Base-by-base conservation (phyloP, 768 basidiomycete genomes). In the Kwoniella sp. region DNA sequence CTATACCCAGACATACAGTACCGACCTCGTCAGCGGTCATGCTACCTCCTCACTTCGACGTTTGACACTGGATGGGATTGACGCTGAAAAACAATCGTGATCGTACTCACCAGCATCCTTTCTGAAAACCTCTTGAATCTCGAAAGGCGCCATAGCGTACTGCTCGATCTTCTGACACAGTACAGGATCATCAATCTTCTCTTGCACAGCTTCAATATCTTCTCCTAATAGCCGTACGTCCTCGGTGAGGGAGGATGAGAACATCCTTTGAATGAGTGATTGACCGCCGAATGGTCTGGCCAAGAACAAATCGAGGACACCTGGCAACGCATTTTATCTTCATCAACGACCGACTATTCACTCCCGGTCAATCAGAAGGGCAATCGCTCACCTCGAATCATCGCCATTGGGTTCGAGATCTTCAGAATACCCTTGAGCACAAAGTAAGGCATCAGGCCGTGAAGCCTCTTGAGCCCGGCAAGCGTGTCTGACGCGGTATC, bases 381-480 rank as follows among this genome's bases (percentile, higher is more conserved):
- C 36, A 17, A 7, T 66, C 12, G 70, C 84, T 19, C 62, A 88
- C 90, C 88, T 78, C 96, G 86, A 73, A 98, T 93, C 96, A 98
- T 98, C 27, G 86, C 85, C 64, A 99, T 88, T 1, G 96, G 96
- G 80, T 97, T 99, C 60, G 90, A 93, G 69, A 99, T 91, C 77
- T 86, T 89, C 64, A 99, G 81, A 13, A 92, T 89, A 8, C 91
- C 85, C 79, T 92, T 97, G 67, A 99, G 86, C 83, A 98, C 87
- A 73, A 98, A 91, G 79, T 99, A 99, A 5, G 96, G 96, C 91
- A 98, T 96, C 55, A 95, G 81, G 1, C 93, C 92, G 76, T 99
- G 96, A 47, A 96, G 86, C 52, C 94, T 85, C 82, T 97, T 98
- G 64, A 99, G 81, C 62, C 87, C 85, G 15, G 91, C 84, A 71